Conservation (phyloP, 2,329 filamentous ascomycete genomes). For the Alternaria sp. region DNA sequence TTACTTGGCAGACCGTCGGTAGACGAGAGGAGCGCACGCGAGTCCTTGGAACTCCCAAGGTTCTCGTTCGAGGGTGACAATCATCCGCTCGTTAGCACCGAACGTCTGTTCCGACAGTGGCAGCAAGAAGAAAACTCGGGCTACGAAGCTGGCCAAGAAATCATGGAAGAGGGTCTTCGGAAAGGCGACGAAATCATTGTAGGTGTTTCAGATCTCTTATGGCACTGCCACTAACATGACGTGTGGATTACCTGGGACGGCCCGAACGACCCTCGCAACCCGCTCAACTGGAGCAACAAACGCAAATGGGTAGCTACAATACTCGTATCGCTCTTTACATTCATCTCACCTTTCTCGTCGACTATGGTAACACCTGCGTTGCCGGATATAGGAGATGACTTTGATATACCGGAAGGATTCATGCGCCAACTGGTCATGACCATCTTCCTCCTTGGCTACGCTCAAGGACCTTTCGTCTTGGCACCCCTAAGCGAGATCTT, state of each 20-base stretch:
- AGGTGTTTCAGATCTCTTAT: not conserved
- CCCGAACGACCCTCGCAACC: constrained; percentile 56
- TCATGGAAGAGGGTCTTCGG: constrained; percentile 5
- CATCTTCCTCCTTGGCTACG: constrained; percentile 50
- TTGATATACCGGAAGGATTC: constrained; percentile 42
- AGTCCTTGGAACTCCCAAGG: constrained; percentile 22
- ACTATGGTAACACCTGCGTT: constrained; percentile 51
- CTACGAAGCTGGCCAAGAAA: constrained; percentile 19
- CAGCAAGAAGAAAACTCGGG: constrained; percentile 22
- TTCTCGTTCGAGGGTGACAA: constrained; percentile 31
- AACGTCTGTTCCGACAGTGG: constrained; percentile 28
- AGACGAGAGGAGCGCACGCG: constrained; percentile 11
- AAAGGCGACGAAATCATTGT: constrained; percentile 29
- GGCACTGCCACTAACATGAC: constrained; percentile 14
- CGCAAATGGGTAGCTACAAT: constrained; percentile 57
- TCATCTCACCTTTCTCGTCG: constrained; percentile 50
- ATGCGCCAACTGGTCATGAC: constrained; percentile 45
- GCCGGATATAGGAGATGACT: constrained; percentile 38
- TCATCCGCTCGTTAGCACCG: constrained; percentile 29
- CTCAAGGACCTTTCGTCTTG: constrained; percentile 48
- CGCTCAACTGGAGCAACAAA: constrained; percentile 56
- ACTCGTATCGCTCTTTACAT: constrained; percentile 53
- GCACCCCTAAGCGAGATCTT: constrained; percentile 49
- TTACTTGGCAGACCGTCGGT: constrained; percentile 12
- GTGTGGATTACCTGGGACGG: constrained; percentile 55